Evolutionary conservation across 2,329 filamentous ascomycete genomes (phyloP).

Genomic region (Xylariaceae sp.): DNA sequence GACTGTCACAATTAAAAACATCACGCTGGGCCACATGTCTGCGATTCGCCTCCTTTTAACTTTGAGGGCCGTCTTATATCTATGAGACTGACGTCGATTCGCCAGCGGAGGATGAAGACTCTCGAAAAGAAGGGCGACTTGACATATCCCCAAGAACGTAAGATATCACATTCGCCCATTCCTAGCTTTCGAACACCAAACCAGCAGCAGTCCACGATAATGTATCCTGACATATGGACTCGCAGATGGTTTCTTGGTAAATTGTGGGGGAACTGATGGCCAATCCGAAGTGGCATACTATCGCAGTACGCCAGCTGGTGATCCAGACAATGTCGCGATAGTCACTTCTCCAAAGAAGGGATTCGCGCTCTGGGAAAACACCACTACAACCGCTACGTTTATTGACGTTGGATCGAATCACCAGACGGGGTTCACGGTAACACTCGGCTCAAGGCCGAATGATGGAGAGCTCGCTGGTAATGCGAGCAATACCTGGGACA

Average conservation of each 20-base stretch:
- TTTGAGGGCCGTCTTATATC: no score
- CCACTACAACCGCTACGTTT: conserved; percentile 4
- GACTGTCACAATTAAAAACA: no score
- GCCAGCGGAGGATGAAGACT: no score
- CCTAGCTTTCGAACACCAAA: no score
- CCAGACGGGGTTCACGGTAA: conserved; percentile 7
- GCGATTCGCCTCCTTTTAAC: no score
- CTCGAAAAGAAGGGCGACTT: no score
- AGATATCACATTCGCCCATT: no score
- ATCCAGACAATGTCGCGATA: conserved; percentile 1
- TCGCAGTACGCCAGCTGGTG: neutral
- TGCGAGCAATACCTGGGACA: conserved; percentile 9
- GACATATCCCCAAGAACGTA: no score
- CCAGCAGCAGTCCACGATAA: no score
- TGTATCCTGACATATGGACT: no score
- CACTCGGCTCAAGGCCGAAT: conserved; percentile 1
- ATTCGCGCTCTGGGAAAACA: neutral
- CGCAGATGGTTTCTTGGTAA: neutral
- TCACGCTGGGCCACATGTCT: no score
- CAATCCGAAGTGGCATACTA: conserved; percentile 13
- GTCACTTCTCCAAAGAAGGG: conserved; percentile 3
- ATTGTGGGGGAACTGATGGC: neutral
- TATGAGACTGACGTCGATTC: no score
- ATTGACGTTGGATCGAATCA: neutral
- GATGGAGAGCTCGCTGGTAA: conserved; percentile 5